Conservation (phyloP, 179 eudicot species). For the Actinidia chinensis region DNA sequence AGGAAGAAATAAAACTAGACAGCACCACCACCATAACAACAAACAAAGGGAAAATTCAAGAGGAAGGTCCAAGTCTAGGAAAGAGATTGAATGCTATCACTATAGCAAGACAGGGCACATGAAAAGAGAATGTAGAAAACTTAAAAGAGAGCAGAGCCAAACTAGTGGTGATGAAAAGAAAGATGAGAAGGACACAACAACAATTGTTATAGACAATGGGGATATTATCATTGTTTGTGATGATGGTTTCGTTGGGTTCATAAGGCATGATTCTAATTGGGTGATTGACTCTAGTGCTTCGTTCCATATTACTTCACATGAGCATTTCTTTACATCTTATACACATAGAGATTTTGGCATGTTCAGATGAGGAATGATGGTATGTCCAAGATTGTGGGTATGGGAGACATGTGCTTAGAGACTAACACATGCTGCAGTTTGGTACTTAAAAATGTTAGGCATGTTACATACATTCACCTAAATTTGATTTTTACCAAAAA, state of each 20-base stretch:
- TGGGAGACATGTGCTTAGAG: no score
- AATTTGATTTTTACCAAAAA: background rate
- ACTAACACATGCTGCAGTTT: no score
- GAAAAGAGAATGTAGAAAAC: background rate
- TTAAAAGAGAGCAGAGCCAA: background rate
- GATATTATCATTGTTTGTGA: background rate
- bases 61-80: background rate
- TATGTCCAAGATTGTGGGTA: no score
- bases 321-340: background rate
- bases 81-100: background rate
- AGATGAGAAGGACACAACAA: background rate
- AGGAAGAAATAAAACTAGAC: background rate
- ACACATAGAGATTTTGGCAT: background rate
- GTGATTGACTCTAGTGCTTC: background rate
- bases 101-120: background rate
- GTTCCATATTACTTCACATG: background rate
- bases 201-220: no score
- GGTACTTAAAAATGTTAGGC: background rate
- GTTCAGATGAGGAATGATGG: background rate
- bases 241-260: background rate
- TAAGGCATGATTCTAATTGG: background rate
- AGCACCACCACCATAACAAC: background rate
- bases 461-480: background rate
- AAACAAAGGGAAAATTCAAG: background rate
- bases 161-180: background rate